phyloP scores from a whole-genome alignment of 257 asterid species.

The Forsythia suspensa region DNA sequence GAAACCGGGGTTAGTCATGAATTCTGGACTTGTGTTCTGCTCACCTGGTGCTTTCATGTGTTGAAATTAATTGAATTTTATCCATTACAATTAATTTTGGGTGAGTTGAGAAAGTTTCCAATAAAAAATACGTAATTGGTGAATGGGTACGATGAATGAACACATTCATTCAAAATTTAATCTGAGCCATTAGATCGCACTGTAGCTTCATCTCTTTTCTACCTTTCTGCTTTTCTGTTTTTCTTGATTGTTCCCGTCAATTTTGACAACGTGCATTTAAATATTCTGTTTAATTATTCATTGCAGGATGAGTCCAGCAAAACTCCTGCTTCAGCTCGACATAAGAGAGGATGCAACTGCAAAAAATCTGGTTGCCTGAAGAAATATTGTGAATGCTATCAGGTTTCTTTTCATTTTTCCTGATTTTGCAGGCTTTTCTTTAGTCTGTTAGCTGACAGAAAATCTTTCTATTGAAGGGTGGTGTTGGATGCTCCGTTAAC shows the following conservation, averaged over 20 bases:
- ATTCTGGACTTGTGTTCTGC: background rate
- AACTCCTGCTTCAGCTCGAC: constrained; percentile 99
- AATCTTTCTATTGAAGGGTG: constrained; percentile 54
- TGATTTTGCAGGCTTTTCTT: constrained; percentile 4
- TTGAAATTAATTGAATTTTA: no score
- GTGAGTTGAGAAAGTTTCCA: no score
- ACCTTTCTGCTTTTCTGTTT: no score
- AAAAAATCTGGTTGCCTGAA: constrained; percentile 93
- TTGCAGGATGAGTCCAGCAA: constrained; percentile 74
- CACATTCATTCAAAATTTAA: no score
- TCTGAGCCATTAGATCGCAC: no score
- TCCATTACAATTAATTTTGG: no score
- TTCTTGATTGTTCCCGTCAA: no score
- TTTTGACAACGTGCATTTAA: background rate
- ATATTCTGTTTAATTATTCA: background rate
- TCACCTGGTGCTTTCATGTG: background rate
- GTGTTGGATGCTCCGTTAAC: constrained; percentile 92
- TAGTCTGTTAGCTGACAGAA: constrained; percentile 31
- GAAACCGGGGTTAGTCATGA: constrained; percentile 57
- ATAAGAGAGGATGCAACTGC: constrained; percentile 99
- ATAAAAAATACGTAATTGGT: no score
- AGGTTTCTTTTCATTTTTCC: constrained; percentile 47
- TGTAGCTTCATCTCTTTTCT: no score
- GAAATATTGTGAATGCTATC: constrained; percentile 98
- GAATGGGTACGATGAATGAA: no score